These are phyloP conservation scores for Trametes maxima DNA, from an alignment of 768 basidiomycete species.

Conservation along the genomic window DNA sequence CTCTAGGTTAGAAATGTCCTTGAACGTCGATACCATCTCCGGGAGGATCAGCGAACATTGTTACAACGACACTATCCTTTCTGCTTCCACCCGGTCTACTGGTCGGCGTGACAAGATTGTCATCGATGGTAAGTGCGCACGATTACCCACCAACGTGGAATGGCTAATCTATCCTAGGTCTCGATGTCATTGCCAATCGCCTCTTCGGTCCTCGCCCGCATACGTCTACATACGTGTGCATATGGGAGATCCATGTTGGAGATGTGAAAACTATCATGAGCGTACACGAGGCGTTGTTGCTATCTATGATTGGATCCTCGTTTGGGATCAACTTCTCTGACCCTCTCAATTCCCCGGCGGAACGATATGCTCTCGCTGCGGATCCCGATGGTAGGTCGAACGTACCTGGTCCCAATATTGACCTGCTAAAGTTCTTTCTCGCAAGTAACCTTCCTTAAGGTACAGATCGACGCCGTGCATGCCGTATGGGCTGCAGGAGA, in stretches of 20 bases:
- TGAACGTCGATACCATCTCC: conserved; percentile 67
- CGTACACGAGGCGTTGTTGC: conserved; percentile 50
- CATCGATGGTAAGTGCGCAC: conserved; percentile 46
- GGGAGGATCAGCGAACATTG: conserved; percentile 53
- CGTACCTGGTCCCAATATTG: background rate
- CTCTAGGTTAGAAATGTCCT: conserved; percentile 64
- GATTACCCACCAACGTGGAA: background rate
- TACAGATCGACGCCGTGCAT: conserved; percentile 58
- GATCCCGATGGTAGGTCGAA: conserved; percentile 76
- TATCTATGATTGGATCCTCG: conserved; percentile 55
- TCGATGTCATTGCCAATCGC: conserved; percentile 81
- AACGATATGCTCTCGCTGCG: conserved; percentile 56
- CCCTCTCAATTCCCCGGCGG: conserved; percentile 76
- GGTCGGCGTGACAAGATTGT: conserved; percentile 41
- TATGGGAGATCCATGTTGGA: conserved; percentile 89
- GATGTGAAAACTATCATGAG: conserved; percentile 57
- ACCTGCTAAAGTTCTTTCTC: background rate
- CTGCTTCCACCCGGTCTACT: conserved; percentile 26
- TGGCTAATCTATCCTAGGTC: conserved; percentile 43
- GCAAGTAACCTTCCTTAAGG: conserved; percentile 83
- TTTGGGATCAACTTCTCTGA: conserved; percentile 78
- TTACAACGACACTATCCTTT: conserved; percentile 42
- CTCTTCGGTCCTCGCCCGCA: conserved; percentile 89
- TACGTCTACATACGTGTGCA: conserved; percentile 84
- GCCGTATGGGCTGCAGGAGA: conserved; percentile 54